Evolutionary conservation across 148 eudicot species (phyloP), one percentile per base, ranked within the genome.

Genomic region (Rhododendron vialii): DNA sequence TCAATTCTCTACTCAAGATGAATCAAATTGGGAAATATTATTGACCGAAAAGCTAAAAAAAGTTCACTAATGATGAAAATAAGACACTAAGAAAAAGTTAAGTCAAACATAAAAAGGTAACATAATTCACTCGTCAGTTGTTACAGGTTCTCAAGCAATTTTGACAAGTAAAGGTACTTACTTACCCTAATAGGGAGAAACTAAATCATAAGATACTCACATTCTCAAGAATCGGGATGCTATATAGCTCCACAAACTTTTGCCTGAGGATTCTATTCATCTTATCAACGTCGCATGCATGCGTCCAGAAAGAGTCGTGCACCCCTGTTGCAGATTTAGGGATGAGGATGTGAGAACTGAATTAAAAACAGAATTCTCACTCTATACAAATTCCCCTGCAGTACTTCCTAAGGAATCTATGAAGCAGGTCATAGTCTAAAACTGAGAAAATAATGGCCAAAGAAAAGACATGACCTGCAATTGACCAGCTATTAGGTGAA

Each of bases 231-330:
- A 75, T 75, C 10, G 79, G 79, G 11, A 18, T 36, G 79, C 48
- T 75, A 75, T 75, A 75, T 36, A 75, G 79, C 79, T 75, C 79
- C 79, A 75, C 79, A 75, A 75, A 75, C 79, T 75, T 75, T 75
- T 75, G 48, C 79, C 79, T 75, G 79, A 75, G 79, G 89, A 96
- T 94, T 87, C 76, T 84, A 85, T 94, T 96, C 98, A 94, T 96
- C 90, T 77, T 61, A 82, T 96, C 98, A 75, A 96, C 96, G 75
- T 94, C 96, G 50, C 95, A 93, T 18, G 98, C 98, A 86, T 96
- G 98, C n/a, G 98, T 96, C 98, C 98, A 96, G 88, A 93, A 96
- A 13, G 98, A 94, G 89, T 95, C 98, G 75, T 95, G 98, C 82
- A 95, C 98, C 74, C 98, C 98, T 95, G 94, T 87, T 92, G 83